phyloP scores from a whole-genome alignment of 1,284 basidiomycete species.

The Clitocybe nebularis region DNA sequence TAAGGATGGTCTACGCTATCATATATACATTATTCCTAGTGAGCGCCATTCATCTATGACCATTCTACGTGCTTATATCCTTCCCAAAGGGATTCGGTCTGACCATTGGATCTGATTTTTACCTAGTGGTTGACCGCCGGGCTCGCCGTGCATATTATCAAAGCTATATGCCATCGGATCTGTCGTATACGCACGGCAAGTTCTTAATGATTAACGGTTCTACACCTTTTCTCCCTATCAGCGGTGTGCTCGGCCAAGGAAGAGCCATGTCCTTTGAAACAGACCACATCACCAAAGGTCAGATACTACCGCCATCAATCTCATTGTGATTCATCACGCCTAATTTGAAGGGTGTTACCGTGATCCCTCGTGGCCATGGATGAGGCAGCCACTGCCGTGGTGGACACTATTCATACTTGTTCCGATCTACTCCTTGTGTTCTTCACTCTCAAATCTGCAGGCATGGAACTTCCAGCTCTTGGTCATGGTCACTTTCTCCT shows the following conservation, averaged over 20 bases:
- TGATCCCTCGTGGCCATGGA: slow-evolving; percentile 72
- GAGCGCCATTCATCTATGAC: slow-evolving; percentile 14
- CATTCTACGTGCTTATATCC: slow-evolving; percentile 1
- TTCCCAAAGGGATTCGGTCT: slow-evolving; percentile 71
- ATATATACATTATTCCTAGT: slow-evolving; percentile 85
- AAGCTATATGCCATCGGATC: slow-evolving; percentile 37
- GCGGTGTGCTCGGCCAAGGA: slow-evolving; percentile 62
- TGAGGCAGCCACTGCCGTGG: slow-evolving; percentile 69
- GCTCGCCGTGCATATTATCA: slow-evolving; percentile 53
- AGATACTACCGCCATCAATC: no score
- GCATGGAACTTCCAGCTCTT: slow-evolving; percentile 62
- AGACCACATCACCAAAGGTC: slow-evolving; percentile 50
- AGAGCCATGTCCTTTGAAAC: slow-evolving; percentile 36
- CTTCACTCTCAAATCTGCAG: slow-evolving; percentile 79
- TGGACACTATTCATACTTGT: slow-evolving; percentile 78
- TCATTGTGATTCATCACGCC: slow-evolving; percentile 2
- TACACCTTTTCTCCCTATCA: slow-evolving; percentile 38
- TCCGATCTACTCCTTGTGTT: slow-evolving; percentile 73
- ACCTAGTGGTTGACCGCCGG: slow-evolving; percentile 67
- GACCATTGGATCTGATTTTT: slow-evolving; percentile 83
- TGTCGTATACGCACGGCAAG: slow-evolving; percentile 53
- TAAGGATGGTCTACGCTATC: slow-evolving; percentile 83
- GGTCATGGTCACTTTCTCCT: slow-evolving; percentile 79
- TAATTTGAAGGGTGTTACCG: slow-evolving; percentile 61
- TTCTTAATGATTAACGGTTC: slow-evolving; percentile 58